phyloP scores from a whole-genome alignment of 352 stramenopile species.

The Phytopythium kandeliae region DNA sequence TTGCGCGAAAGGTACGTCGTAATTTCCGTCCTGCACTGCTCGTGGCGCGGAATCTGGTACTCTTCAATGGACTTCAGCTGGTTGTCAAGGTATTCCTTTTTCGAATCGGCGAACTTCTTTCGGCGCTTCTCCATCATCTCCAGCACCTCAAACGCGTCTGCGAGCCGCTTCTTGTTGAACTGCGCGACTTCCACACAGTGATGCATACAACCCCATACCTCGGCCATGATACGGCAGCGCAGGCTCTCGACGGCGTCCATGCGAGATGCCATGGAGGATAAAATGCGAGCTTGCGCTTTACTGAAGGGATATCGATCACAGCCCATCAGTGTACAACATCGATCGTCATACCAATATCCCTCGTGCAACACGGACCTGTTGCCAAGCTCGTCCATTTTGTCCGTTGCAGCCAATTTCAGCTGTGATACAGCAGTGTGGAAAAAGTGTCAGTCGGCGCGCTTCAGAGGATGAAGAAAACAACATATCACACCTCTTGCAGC shows the following conservation, averaged over 20 bases:
- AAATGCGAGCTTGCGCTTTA: constrained; percentile 56
- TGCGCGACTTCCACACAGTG: constrained; percentile 82
- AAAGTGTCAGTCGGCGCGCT: not conserved
- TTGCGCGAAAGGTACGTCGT: constrained; percentile 40
- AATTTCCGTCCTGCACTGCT: constrained; percentile 63
- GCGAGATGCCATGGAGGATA: constrained; percentile 64
- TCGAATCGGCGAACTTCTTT: constrained; percentile 40
- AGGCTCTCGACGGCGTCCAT: constrained; percentile 56
- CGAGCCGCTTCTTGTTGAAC: constrained; percentile 57
- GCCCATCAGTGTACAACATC: too few relatives aligned
- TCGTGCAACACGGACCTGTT: constrained; percentile 52
- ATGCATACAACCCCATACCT: constrained; percentile 76
- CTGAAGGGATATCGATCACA: too few relatives aligned
- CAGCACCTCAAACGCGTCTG: constrained; percentile 68
- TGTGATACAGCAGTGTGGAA: constrained; percentile 6
- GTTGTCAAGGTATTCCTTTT: constrained; percentile 71
- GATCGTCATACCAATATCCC: too few relatives aligned
- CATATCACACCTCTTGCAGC: constrained; percentile 49
- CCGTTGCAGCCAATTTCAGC: constrained; percentile 41
- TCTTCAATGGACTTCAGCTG: constrained; percentile 37
- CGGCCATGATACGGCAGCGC: constrained; percentile 52
- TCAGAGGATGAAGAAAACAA: not conserved
- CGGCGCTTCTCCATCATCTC: constrained; percentile 70
- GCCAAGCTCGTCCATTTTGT: constrained; percentile 71
- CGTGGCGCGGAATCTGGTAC: constrained; percentile 35